Conservation (phyloP, 2,329 filamentous ascomycete genomes). For the Fusarium mundagurra region DNA sequence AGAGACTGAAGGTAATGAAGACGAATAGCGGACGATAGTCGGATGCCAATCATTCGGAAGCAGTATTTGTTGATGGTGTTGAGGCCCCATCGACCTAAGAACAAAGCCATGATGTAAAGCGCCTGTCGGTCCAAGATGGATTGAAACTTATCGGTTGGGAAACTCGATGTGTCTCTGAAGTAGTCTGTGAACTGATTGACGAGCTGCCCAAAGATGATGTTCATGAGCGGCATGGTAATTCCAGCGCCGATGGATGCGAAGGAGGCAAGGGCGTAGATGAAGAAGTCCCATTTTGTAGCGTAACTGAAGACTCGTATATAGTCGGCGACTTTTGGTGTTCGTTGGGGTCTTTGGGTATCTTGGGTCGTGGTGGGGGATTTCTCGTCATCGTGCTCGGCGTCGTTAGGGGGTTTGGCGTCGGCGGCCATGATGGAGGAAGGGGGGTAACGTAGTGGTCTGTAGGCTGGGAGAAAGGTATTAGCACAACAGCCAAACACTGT, state of each 20-base stretch:
- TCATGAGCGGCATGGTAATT: slow-evolving; percentile 50
- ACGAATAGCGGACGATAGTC: slow-evolving; percentile 60
- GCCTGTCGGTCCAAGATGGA: slow-evolving; percentile 32
- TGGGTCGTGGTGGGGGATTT: background rate
- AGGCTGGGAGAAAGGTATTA: background rate
- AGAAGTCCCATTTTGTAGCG: slow-evolving; percentile 46
- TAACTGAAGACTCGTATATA: slow-evolving; percentile 46
- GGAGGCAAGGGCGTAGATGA: slow-evolving; percentile 42
- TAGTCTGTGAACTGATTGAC: slow-evolving; percentile 44
- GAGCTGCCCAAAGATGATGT: slow-evolving; percentile 49
- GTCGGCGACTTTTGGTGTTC: slow-evolving; percentile 30
- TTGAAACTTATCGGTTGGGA: slow-evolving; percentile 14
- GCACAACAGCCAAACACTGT: accelerated
- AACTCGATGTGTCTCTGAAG: slow-evolving; percentile 35
- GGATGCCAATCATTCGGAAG: slow-evolving; percentile 60
- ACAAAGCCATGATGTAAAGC: slow-evolving; percentile 40
- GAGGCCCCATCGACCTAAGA: slow-evolving; percentile 37
- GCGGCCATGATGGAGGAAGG: background rate
- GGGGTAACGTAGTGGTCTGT: accelerated
- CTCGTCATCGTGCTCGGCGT: background rate
- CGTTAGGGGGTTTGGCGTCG: background rate
- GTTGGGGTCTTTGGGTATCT: background rate
- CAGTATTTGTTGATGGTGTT: slow-evolving; percentile 41
- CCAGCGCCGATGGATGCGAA: slow-evolving; percentile 48
- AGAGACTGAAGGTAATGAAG: slow-evolving; percentile 61